Base-by-base conservation (phyloP, 2,329 filamentous ascomycete species). In the Calonectria henricotiae region DNA sequence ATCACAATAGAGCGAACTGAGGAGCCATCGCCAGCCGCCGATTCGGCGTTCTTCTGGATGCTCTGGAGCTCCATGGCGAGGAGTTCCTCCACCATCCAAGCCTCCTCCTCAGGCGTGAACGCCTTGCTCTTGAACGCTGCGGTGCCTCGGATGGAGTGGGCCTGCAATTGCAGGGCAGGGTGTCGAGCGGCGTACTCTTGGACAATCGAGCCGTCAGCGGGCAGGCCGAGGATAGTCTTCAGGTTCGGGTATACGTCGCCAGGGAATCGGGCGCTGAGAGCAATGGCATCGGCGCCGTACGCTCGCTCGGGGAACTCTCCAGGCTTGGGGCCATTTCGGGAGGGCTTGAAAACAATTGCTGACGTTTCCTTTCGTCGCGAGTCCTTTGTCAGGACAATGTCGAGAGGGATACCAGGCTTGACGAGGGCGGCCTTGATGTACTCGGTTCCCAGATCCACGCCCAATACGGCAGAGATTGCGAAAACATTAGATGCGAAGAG, bases 311-410 rank as follows among this genome's bases (percentile, higher is more conserved):
- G 96, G 81, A 93, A 98, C 20, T 86, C 84, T 64, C 89, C 91
- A 75, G 86, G 86, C 78, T 89, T 88, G 69, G 90, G 86, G 65
- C 88, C 89, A 78, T 88, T 85, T 76, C 89, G 89, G n/a, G 90
- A 88, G 43, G 95, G 94, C 85, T 99, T 98, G 86, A 99, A 98
- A 49, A 94, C 93, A 76, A 99, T 91, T 47, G 95, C 95, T 2
- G 95, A 94, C 27, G 89, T 90, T 82, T 99, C 96, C 87, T 99
- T 99, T 80, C 96, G 93, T 83, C 97, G 94, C 35, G 96, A 98
- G 85, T 99, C 96, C 82, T 98, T 99, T 35, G 95, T 98, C 67
- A 98, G 89, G 82, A 99, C 96, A 75, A 99, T 98, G 76, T 99
- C 96, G 80, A 99, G 94, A 12, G 96, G 96, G 63, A 97, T 96